Base-by-base conservation (phyloP, 768 basidiomycete genomes). In the Dictyophora rubrovolvata region DNA sequence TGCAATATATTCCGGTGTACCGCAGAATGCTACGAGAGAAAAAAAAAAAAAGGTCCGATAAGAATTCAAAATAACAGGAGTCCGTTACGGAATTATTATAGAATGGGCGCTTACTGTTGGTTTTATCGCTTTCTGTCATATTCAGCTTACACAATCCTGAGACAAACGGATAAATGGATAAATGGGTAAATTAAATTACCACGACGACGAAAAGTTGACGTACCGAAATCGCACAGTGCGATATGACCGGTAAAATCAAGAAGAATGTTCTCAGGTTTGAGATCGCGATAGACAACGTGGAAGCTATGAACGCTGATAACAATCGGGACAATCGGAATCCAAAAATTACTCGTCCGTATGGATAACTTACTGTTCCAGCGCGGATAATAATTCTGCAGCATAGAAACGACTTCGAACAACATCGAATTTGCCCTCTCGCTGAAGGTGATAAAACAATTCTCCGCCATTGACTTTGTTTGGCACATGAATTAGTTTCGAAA, bases 181-280 rank as follows among this genome's bases (percentile, higher is more conserved):
- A 18, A 16, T 5, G 28, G 28, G 7, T 17, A 33, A 46, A 22
- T 55, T 9, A 48, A 42, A 14, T 42, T 42, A 42, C 14, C 42
- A 42, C 42, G n/a, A 14, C n/a, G 42, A 42, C 12, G 49, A 9
- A 18, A 20, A 36, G 20, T 33, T 36, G 8, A 61, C 72, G 21
- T 65, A 77, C 92, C 95, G 68, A 99, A 99, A 71, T 99, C 95
- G 67, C 95, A 99, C 35, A 99, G 75, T 1, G 95, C 94, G 63
- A 99, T 98, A 67, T 99, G 95, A 9, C 95, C 95, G 0, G 93
- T 94, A 66, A 95, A 98, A 72, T 98, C 95, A 53, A 99, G 75
- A 5, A 99, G 75, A 67, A 98, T 99, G 70, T 99, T 99, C 73
- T 99, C 95, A 12, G 95, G 95, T 69, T 99, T 99, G 64, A 99